Base-by-base conservation (phyloP, 805 yeast species). In the Debaryomyces tyrocola region DNA sequence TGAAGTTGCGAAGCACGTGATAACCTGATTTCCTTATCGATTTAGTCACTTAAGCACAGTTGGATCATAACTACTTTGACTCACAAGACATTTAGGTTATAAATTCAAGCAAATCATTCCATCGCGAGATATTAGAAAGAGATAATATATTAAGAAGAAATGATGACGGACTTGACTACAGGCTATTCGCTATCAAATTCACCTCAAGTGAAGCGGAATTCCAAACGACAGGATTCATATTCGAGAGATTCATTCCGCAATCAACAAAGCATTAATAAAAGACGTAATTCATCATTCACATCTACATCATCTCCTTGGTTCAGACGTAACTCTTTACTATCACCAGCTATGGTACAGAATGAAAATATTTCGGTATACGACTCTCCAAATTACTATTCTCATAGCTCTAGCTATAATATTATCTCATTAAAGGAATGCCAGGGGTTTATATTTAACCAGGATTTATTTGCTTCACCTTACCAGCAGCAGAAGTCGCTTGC, bases 371-470 rank as follows among this genome's bases (percentile, higher is more conserved):
- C 78, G 24, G 76, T 80, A 3, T 83, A 83, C 51, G 83, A 82
- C 55, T 52, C 71, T 14, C 57, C 68, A 10, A 62, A 60, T 42
- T 73, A 70, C 48, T 63, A 60, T 34, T 53, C 58, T 34, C 63
- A 60, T 21, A 40, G 60, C 3, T 45, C 63, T 1, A 54, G 66
- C 41, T 64, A 60, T 47, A 66, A 58, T 46, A 63, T 70, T 12
- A 70, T 83, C 33, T 73, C 79, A 12, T 65, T 83, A 34, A 73
- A 71, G 20, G 86, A 84, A 55, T 77, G 85, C 28, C 91, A 86
- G 58, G 94, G 94, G 2, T 86, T 85, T 55, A 64, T 79, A 2
- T 86, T 89, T 80, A 85, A 86, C 59, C 91, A 85, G 57, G 91
- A 85, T 55, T 64, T 85, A 39, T 86, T 85, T 72, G 91, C 90